Evolutionary conservation across 139 green algal species (phyloP), one percentile per base, ranked within the genome.

Genomic region (Tetratostichococcus sp.): DNA sequence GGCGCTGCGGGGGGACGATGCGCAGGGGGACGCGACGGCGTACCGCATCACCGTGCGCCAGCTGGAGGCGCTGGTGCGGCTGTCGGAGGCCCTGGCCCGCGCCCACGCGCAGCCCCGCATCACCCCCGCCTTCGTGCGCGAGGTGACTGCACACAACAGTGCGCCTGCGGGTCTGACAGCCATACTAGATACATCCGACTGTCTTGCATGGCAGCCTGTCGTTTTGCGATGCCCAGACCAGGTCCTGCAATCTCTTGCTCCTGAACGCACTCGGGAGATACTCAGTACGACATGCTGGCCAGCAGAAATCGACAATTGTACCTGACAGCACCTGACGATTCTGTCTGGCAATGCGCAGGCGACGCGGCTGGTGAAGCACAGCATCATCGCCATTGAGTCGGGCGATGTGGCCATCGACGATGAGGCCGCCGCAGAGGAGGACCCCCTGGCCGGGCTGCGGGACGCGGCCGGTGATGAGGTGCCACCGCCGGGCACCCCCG

Each of bases 11-110:
- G 67, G 67, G 5, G 89, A 93, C 33, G 95, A 99, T 76, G 78
- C 86, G 25, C 94, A 94, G 21, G 95, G 96, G 65, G 90, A 77
- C 58, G 76, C 80, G 57, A 89, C 86, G 22, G 86, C 89, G 1
- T 99, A 98, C 86, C 88, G 92, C 75, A 96, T 96, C 85, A 95
- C 91, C 1, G 89, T 96, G 75, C 88, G 94, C 30, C 96, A 99
- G 90, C 89, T 99, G 84, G 96, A 99, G 86, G 94, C 94, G 33
- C 80, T 99, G 31, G 84, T 99, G 69, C 86, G 94, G 28, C 80
- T 98, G 69, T 94, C 86, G 26, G 93, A 97, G 84, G 91, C 93
- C 30, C 80, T 93, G 32, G 93, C 91, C 25, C 77, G 91, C 17
- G 34, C 90, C 58, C 77, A 88, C 65, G 85, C 82, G 35, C 43